Evolutionary conservation across 768 basidiomycete species (phyloP), one percentile per base, ranked within the genome.

Genomic region (Leccinum variicolor): DNA sequence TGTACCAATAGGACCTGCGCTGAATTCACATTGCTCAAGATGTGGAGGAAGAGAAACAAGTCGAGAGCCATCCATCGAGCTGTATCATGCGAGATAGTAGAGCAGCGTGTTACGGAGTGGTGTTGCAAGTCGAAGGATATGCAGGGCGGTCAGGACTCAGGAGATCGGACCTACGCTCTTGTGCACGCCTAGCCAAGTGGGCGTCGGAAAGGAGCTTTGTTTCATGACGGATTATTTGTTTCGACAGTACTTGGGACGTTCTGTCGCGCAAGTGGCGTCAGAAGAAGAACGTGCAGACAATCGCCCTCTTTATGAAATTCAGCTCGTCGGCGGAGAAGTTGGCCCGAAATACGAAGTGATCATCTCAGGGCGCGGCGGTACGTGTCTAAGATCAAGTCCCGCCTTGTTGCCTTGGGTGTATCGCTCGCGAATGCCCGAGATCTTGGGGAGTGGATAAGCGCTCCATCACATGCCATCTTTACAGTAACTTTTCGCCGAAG

Each of bases 281-380:
- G 66, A 80, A 94, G 55, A 96, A 96, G 78, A 94, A 95, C 62
- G 92, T 97, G 5, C 93, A 96, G 71, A 92, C 84, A 53, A 86
- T 98, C 50, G 93, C 92, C 0, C 78, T 98, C 0, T 76, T 97
- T 55, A 97, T 64, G 94, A 98, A 69, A 79, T 97, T 3, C 95
- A 97, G 69, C 82, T 94, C 49, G 87, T 97, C 49, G 94, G 95
- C 19, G 92, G 94, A 15, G 92, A 94, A 67, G 84, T 94, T 56
- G 96, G 96, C 6, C 93, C 94, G 4, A 94, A 92, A 0, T 98
- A 97, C 70, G 94, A 98, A 69, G 90, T 96, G 21, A 81, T 98
- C 62, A 86, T 98, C 62, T 98, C 95, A 83, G 94, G 34, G 95
- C 94, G 19, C 85, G 94, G 19, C 85, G 94, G 19, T 98, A 94